A percentile compares a stretch with the other conserved stretches of the same genome.
These are phyloP conservation scores for Euphrasia confusa DNA, from an alignment of 257 asterid species.

Conservation along the genomic window DNA sequence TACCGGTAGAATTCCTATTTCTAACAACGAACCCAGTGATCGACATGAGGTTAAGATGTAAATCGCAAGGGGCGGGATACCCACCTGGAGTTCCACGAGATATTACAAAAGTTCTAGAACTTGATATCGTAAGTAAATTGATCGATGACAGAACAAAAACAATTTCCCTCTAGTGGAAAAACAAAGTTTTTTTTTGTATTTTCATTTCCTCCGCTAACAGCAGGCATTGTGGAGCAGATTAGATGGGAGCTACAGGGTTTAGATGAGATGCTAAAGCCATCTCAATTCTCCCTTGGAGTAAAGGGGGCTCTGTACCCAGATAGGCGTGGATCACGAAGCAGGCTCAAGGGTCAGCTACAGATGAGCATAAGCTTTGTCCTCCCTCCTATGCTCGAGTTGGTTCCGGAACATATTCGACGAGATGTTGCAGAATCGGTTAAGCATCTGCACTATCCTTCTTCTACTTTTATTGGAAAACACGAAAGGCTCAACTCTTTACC, in stretches of 20 bases:
- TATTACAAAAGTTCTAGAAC: constrained; percentile 73
- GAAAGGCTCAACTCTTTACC: background rate
- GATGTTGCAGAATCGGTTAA: constrained; percentile 88
- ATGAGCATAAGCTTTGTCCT: constrained; percentile 77
- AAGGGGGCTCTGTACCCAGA: constrained; percentile 78
- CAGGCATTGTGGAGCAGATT: constrained; percentile 38
- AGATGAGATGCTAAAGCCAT: constrained; percentile 75
- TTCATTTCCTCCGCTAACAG: background rate
- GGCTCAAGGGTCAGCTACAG: constrained; percentile 72
- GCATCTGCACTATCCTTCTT: constrained; percentile 12
- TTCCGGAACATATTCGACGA: constrained; percentile 73
- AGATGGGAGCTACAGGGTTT: constrained; percentile 94
- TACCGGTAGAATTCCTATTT: constrained; percentile 80
- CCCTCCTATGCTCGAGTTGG: constrained; percentile 68
- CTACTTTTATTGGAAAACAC: background rate
- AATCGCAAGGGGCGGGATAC: constrained; percentile 59
- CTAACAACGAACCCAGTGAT: constrained; percentile 63
- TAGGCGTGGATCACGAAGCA: constrained; percentile 52
- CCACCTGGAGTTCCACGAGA: constrained; percentile 67
- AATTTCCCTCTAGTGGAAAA: background rate
- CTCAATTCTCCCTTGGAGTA: constrained; percentile 67
- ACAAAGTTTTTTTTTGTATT: background rate
- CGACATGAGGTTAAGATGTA: constrained; percentile 83
- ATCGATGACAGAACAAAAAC: background rate
- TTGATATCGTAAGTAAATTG: constrained; percentile 67